These are phyloP conservation scores for Puccinia hordei DNA, from an alignment of 1,284 basidiomycete genomes.

Conservation along the genomic window DNA sequence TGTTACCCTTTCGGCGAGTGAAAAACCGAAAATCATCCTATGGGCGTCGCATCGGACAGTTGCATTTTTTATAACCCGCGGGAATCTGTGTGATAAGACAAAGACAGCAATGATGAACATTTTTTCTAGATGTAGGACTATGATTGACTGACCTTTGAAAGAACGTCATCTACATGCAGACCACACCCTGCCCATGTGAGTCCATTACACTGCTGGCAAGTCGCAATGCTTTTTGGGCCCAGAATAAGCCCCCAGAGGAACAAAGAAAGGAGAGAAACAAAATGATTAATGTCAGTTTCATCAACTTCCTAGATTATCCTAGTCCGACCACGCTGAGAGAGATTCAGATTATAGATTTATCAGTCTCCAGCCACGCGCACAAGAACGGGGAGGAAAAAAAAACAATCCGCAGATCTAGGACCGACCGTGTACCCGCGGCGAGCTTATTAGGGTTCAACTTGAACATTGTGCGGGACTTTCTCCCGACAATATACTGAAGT, in stretches of 20 bases:
- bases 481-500: not conserved
- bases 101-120: not conserved
- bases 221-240: not conserved
- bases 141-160: not conserved
- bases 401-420: not conserved
- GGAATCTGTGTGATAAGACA: constrained; percentile 6
- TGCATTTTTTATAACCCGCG: constrained; percentile 4
- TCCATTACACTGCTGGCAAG: not conserved
- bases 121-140: not conserved
- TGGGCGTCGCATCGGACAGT: not conserved
- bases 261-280: not conserved
- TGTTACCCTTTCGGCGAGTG: not conserved
- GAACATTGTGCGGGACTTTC: not conserved
- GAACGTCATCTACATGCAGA: constrained; percentile 12
- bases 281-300: constrained; percentile 1
- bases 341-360: not conserved
- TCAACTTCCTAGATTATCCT: not conserved
- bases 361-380: not conserved
- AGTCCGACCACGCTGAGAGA: not conserved
- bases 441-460: not conserved
- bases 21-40: not conserved
- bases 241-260: not conserved
- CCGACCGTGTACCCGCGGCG: not conserved
- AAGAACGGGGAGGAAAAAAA: not conserved
- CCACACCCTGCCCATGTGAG: constrained; percentile 28